A percentile compares a stretch with the other conserved stretches of the same genome.
Conservation (phyloP, 305 asterid species). For the Solanum hybrid region DNA sequence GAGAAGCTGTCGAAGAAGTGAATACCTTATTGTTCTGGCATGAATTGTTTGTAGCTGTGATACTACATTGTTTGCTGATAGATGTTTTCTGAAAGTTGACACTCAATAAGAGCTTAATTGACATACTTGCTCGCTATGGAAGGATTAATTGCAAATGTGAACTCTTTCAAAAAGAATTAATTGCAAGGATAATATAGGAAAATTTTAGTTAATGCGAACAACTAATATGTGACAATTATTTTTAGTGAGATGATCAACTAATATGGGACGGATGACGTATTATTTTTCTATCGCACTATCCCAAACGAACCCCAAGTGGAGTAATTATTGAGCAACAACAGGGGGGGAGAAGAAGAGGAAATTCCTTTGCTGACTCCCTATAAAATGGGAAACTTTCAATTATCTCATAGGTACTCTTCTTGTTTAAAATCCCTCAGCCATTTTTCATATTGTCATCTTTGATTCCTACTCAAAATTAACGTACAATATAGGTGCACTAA, state of each 20-base stretch:
- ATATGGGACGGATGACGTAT: too few species aligned
- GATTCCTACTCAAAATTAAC: neutral
- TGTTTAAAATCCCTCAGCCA: neutral
- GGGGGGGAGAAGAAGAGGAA: neutral
- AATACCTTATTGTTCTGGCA: neutral
- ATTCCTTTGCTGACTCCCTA: neutral
- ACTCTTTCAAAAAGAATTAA: too few species aligned
- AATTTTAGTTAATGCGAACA: too few species aligned
- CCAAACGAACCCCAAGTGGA: neutral
- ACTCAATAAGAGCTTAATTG: neutral
- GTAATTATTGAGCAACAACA: neutral
- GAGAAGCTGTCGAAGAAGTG: constrained; percentile 55
- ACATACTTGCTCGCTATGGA: neutral
- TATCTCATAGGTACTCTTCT: neutral
- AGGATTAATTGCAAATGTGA: too few species aligned
- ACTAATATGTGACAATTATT: neutral
- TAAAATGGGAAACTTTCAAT: neutral
- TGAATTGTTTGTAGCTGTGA: neutral
- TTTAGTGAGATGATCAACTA: neutral
- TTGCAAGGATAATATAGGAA: too few species aligned
- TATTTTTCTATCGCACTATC: neutral
- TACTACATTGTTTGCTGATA: neutral
- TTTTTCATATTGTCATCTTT: neutral
- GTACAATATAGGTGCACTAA: neutral
- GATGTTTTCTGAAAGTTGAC: neutral